Conservation (phyloP, 805 yeast genomes). For the Wickerhamomyces alni region DNA sequence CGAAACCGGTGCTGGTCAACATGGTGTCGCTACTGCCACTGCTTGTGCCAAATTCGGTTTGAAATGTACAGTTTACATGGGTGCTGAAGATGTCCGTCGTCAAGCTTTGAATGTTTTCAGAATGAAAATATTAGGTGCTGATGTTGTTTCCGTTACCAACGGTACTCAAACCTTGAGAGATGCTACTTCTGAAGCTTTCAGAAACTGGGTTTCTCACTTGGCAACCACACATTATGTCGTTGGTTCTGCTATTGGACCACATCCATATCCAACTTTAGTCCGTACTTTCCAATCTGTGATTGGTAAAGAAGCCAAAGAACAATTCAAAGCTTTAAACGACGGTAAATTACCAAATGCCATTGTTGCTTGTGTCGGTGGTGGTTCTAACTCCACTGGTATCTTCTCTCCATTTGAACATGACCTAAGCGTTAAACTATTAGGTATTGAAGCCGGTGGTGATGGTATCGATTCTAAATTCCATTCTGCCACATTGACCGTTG, state of each 20-base stretch:
- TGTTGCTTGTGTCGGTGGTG: slow-evolving; percentile 99
- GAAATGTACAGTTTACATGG: slow-evolving; percentile 94
- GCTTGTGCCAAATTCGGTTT: slow-evolving; percentile 91
- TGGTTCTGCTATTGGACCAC: slow-evolving; percentile 99
- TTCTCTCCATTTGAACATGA: slow-evolving; percentile 92
- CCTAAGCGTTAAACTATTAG: slow-evolving; percentile 67
- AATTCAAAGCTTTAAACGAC: slow-evolving; percentile 69
- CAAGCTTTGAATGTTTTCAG: slow-evolving; percentile 97
- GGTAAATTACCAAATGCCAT: slow-evolving; percentile 89
- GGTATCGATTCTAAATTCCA: slow-evolving; percentile 87
- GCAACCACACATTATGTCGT: slow-evolving; percentile 88
- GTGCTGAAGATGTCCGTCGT: slow-evolving; percentile 98
- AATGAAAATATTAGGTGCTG: slow-evolving; percentile 94
- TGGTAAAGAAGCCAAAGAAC: slow-evolving; percentile 91
- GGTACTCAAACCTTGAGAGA: slow-evolving; percentile 97
- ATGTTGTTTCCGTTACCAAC: slow-evolving; percentile 85
- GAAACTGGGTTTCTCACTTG: slow-evolving; percentile 90
- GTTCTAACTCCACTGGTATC: slow-evolving; percentile 94
- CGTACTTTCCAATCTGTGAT: slow-evolving; percentile 97
- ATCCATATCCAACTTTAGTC: slow-evolving; percentile 96
- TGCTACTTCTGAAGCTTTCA: slow-evolving; percentile 95
- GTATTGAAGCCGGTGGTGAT: slow-evolving; percentile 99
- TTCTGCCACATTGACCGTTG: slow-evolving; percentile 93
- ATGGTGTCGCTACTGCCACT: slow-evolving; percentile 90
- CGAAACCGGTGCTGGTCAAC: slow-evolving; percentile 93